Base-by-base conservation (phyloP, 768 basidiomycete species). In the Pisolithus marmoratus region DNA sequence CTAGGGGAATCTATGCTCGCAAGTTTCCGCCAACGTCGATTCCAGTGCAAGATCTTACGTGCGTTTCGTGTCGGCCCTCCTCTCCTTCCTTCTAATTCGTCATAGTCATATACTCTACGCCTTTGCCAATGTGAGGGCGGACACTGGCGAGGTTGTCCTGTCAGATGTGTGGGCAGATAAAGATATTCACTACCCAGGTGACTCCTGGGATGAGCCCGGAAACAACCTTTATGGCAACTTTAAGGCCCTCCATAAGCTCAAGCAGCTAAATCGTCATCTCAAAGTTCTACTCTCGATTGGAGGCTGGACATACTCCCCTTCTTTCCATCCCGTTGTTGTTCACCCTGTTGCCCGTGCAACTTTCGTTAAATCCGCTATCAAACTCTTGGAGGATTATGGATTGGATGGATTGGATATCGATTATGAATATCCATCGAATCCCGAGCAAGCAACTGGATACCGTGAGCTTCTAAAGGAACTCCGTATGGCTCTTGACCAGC, bases 101-200 rank as follows among this genome's bases (percentile, higher is more conserved):
- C 46, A 14, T 57, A 90, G 87, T 23, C 94, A 95, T 67, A 82
- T 95, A 59, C 82, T 94, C 34, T 93, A 94, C 63, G 90, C 94
- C 2, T 98, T 98, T 60, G 96, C 91, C 19, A 90, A 98, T 59
- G 69, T 98, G 59, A 83, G 79, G 58, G 71, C 84, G 19, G 90
- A 91, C 53, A 78, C 84, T 1, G 95, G 95, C 38, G 90, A 91
- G 62, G 94, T 97, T 19, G 71, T 81, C 61, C 70, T 98, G 49
- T 94, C 92, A 36, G 96, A 99, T 60, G 66, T 75, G 2, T 98
- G 95, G 95, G 86, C 94, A 0, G 96, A 99, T 74, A 82, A 94
- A 62, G 92, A 98, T 65, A 98, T 98, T 43, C 96, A 98, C 66
- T 94, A 95, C 65, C 84, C 87, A 0, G 90, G 87, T 8, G 96